Evolutionary conservation across 2,329 filamentous ascomycete species (phyloP).

Genomic region (Ceratocystis alfenasii): DNA sequence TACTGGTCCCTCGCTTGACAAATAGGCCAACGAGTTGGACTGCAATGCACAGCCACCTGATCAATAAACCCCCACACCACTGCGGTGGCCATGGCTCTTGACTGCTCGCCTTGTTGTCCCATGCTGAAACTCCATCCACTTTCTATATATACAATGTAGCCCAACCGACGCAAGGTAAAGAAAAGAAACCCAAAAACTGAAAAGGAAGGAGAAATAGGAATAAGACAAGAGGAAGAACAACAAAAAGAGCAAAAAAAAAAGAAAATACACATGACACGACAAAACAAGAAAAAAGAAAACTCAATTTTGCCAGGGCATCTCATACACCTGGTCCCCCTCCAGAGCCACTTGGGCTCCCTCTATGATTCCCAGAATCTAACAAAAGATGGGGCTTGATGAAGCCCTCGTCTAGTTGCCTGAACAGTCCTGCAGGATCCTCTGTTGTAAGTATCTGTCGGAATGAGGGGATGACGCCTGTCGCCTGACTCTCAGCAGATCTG

Average conservation of each 20-base stretch:
- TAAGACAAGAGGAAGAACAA: conserved; percentile 3
- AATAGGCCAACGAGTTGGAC: background rate
- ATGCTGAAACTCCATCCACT: background rate
- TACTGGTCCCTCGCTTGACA: background rate
- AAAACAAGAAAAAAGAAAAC: conserved; percentile 6
- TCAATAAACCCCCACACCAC: conserved; percentile 7
- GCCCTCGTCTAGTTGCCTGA: conserved; percentile 86
- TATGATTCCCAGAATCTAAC: conserved; percentile 43
- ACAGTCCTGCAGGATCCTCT: conserved; percentile 81
- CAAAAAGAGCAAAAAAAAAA: background rate
- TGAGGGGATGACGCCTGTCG: conserved; percentile 32
- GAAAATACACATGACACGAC: background rate
- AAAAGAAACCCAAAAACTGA: conserved; percentile 1
- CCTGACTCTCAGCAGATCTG: background rate
- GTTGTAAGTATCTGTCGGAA: conserved; percentile 70
- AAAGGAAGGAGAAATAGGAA: background rate
- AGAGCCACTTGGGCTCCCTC: conserved; percentile 34
- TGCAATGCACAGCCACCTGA: conserved; percentile 1
- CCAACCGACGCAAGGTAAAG: conserved; percentile 1
- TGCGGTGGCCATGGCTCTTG: conserved; percentile 2
- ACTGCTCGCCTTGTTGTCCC: background rate
- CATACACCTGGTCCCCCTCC: conserved; percentile 26
- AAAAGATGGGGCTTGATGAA: conserved; percentile 88
- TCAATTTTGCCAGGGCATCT: conserved; percentile 6
- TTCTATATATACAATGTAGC: conserved; percentile 4